These are phyloP conservation scores for Mycogone perniciosa DNA, from an alignment of 2,329 filamentous ascomycete species.

Conservation along the genomic window DNA sequence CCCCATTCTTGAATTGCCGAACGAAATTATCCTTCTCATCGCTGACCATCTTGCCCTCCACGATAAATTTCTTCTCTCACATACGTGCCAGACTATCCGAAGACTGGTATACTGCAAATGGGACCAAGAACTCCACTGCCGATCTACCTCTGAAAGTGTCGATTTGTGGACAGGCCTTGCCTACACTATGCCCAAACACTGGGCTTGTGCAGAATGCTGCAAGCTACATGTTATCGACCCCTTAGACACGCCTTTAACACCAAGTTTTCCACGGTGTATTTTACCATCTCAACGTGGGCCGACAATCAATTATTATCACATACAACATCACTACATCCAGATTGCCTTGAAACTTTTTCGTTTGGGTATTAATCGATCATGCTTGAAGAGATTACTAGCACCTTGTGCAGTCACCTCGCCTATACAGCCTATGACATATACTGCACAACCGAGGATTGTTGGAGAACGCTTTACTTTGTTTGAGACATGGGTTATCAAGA, in stretches of 20 bases:
- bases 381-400: neutral
- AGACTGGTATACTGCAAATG: neutral
- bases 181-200: neutral
- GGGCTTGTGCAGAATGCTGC: neutral
- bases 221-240: neutral
- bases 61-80: constrained; percentile 4
- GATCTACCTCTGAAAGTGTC: neutral
- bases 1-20: constrained; percentile 1
- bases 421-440: neutral
- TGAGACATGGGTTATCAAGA: neutral
- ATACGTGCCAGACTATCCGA: constrained; percentile 1
- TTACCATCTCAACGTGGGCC: neutral
- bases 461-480: neutral
- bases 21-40: neutral
- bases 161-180: neutral
- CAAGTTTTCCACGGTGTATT: neutral
- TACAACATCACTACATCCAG: neutral
- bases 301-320: too few species aligned
- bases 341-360: neutral
- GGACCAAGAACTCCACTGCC: neutral
- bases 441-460: neutral
- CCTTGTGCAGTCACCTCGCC: neutral
- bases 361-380: neutral
- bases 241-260: neutral
- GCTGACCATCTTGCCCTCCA: neutral